Conservation (phyloP, 352 stramenopile genomes). For the Phytophthora pinifolia region DNA sequence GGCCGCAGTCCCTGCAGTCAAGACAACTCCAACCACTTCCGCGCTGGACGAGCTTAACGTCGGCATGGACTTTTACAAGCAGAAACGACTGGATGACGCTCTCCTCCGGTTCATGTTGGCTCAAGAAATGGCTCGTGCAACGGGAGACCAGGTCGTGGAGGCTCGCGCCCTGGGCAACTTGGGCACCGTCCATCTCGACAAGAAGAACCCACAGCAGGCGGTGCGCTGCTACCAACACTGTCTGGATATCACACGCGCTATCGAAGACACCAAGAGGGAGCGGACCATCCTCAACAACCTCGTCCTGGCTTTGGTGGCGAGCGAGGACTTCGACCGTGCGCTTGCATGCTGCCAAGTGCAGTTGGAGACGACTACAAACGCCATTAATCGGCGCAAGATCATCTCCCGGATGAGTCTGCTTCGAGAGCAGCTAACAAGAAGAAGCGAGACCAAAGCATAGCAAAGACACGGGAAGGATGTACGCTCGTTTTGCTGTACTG, state of each 20-base stretch:
- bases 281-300: slow-evolving; percentile 86
- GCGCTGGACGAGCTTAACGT: slow-evolving; percentile 70
- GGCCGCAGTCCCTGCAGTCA: background rate
- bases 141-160: slow-evolving; percentile 61
- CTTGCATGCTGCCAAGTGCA: slow-evolving; percentile 70
- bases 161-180: slow-evolving; percentile 76
- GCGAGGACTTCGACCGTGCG: slow-evolving; percentile 54
- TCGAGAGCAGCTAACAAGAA: slow-evolving; percentile 30
- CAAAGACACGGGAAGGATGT: no score
- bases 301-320: slow-evolving; percentile 70
- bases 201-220: slow-evolving; percentile 64
- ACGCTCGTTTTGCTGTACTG: background rate
- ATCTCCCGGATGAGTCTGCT: slow-evolving; percentile 75
- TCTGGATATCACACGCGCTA: slow-evolving; percentile 68
- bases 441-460: no score
- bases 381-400: slow-evolving; percentile 79
- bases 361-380: slow-evolving; percentile 64
- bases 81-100: slow-evolving; percentile 63
- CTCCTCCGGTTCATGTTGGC: slow-evolving; percentile 66
- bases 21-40: slow-evolving; percentile 30
- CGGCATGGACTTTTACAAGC: slow-evolving; percentile 78
- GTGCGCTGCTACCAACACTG: slow-evolving; percentile 79
- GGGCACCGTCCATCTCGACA: slow-evolving; percentile 76
- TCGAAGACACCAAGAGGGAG: slow-evolving; percentile 75
- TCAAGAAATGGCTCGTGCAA: slow-evolving; percentile 48